Base-by-base conservation (phyloP, 768 basidiomycete species). In the Candolleomyces efflorescens region DNA sequence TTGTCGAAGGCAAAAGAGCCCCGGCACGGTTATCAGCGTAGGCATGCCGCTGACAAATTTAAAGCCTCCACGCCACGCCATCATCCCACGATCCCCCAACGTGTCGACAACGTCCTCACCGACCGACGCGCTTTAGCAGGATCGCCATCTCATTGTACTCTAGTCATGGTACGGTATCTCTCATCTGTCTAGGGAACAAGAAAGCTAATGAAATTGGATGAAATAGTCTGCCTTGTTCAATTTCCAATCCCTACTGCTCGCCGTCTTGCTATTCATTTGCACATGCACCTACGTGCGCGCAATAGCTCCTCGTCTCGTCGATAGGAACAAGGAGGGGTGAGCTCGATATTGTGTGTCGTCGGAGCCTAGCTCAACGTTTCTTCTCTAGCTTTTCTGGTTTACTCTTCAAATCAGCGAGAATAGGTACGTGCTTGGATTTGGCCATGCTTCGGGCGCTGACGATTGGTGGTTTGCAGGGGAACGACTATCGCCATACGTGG, bases 241-340 rank as follows among this genome's bases (percentile, higher is more conserved):
- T 75, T 99, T 99, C 69, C 89, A 96, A 72, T 94, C 95, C 0
- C 82, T 99, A 18, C 82, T 99, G 18, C 86, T 96, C 67, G 94
- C 96, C 69, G 87, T 98, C 62, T 82, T 98, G 9, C 81, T 99
- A 50, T 79, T 91, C 70, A 94, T 98, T 59, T 99, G 97, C 77
- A 98, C 97, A 58, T 98, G 92, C 77, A 94, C 96, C 3, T 99
- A 98, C 72, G 82, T 95, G 13, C 86, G 97, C 46, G 87, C 92
- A 0, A 87, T 95, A 15, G 87, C 92, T 3, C 97, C 97, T 11
- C 82, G 92, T 23, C 77, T 98, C 4, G 81, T 98, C 12, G 97
- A 99, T 71, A 79, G 90, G 62, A 98, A 98, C 71, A 94, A 94
- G 73, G 82, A 93, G 72, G 96, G 97, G 96, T 96, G 64, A 62